These are phyloP conservation scores for Lactarius hengduanensis DNA, from an alignment of 768 basidiomycete species.

Conservation along the genomic window DNA sequence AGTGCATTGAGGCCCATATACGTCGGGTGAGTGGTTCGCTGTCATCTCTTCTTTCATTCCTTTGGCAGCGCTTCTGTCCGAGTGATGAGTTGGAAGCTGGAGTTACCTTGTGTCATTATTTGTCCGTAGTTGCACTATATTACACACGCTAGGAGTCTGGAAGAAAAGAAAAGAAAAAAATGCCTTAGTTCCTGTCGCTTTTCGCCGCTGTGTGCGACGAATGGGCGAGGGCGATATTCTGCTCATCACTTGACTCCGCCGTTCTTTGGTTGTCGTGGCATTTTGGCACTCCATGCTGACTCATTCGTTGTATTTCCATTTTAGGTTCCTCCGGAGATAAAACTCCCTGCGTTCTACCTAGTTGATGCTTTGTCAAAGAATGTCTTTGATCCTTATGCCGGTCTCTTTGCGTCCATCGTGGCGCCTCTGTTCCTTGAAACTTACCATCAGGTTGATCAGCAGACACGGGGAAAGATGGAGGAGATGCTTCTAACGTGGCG, in stretches of 20 bases:
- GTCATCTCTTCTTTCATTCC: conserved; percentile 19
- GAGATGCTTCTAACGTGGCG: conserved; percentile 98
- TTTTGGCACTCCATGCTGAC: conserved; percentile 59
- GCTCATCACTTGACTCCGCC: conserved; percentile 18
- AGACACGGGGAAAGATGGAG: conserved; percentile 91
- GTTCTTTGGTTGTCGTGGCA: conserved; percentile 23
- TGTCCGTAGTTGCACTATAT: conserved; percentile 20
- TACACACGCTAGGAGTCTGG: conserved; percentile 20
- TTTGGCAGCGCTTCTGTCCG: conserved; percentile 1
- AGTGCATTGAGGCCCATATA: conserved; percentile 83
- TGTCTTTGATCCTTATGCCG: conserved; percentile 88
- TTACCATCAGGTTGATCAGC: conserved; percentile 81
- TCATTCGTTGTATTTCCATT: conserved; percentile 41
- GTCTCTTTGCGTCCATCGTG: conserved; percentile 78
- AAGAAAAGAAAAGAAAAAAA: conserved; percentile 22
- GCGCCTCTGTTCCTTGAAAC: conserved; percentile 83
- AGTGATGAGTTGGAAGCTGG: conserved; percentile 17
- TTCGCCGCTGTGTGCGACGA: conserved; percentile 22
- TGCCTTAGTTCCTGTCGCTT: conserved; percentile 2
- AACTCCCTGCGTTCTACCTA: conserved; percentile 91
- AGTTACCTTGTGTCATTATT: conserved; percentile 11
- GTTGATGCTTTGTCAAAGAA: conserved; percentile 98
- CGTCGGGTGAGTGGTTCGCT: conserved; percentile 70
- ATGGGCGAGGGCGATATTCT: conserved; percentile 4
- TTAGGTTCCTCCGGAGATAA: conserved; percentile 87